These are phyloP conservation scores for Corylus americana DNA, from an alignment of 306 rosid species.

Conservation along the genomic window DNA sequence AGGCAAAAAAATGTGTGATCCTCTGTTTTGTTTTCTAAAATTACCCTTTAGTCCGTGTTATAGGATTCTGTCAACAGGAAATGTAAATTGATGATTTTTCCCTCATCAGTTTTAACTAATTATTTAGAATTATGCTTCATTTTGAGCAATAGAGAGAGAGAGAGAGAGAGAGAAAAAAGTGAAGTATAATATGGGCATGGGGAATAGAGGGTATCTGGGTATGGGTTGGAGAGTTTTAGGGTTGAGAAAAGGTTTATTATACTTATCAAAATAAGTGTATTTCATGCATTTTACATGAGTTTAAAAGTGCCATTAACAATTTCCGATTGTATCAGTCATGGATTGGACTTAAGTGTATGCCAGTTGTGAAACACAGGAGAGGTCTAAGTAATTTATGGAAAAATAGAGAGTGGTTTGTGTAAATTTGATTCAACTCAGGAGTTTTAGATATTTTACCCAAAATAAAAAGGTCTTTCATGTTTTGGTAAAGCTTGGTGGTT, in stretches of 20 bases:
- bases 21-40: too few species aligned
- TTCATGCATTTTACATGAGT: too few species aligned
- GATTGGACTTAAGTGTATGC: background rate
- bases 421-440: too few species aligned
- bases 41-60: too few species aligned
- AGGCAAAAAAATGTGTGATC: too few species aligned
- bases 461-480: background rate
- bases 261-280: background rate
- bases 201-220: background rate
- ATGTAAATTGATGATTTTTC: too few species aligned
- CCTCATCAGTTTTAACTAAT: too few species aligned
- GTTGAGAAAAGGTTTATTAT: background rate
- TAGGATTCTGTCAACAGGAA: too few species aligned
- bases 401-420: background rate
- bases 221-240: background rate
- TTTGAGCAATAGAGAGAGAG: too few species aligned
- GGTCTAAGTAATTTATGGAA: background rate
- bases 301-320: background rate
- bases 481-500: slow-evolving; percentile 8
- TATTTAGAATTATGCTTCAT: too few species aligned
- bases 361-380: background rate
- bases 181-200: background rate
- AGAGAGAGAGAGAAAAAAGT: too few species aligned
- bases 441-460: too few species aligned
- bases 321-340: background rate